Base-by-base conservation (phyloP, 129 eudicot genomes). In the Heracleum sosnowskyi region DNA sequence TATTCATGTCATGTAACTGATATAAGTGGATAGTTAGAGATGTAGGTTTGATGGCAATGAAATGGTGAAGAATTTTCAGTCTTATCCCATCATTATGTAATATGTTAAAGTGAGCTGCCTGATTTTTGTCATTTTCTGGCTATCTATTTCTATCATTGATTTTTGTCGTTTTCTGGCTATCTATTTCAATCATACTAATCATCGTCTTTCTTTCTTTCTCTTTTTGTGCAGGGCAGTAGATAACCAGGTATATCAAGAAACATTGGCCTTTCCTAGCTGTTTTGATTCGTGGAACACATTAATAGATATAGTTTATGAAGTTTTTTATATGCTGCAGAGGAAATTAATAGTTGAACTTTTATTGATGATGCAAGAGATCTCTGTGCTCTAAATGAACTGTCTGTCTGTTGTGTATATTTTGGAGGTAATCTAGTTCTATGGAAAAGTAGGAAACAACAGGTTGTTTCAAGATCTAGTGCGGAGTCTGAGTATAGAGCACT, bases 201-300 rank as follows among this genome's bases (percentile, higher is more conserved):
- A n/a, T 57, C 72, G n/a, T 63, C 34, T 51, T 77, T 13, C 13
- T 44, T 44, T 12, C 11, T 12, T 44, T 11, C 6, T 73, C 22
- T 47, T 72, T 62, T 29, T 74, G 62, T 83, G 84, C 96, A 92
- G 97, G 89, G 97, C 97, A 44, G 96, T 80, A 45, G 97, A 92
- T 88, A 90, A 90, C 76, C 97, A 92, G 97, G 97, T 90, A 92
- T 40, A 15, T 73, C 79, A 62, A 70, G 77, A 12, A 79, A 77
- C 66, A 66, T 35, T 74, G 13, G 35, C 31, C 66, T n/a, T 57
- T 55, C 35, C 53, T 79, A 3, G 49, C 22, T 76, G 62, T 75
- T 42, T 11, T 42, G 24, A 36, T n/a, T 74, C 7, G 12, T 36
- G 72, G 40, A 66, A 31, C 72, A 66, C 40, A 13, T 66, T 62